Conservation (phyloP, 768 basidiomycete species). For the Mycena olivaceomarginata region DNA sequence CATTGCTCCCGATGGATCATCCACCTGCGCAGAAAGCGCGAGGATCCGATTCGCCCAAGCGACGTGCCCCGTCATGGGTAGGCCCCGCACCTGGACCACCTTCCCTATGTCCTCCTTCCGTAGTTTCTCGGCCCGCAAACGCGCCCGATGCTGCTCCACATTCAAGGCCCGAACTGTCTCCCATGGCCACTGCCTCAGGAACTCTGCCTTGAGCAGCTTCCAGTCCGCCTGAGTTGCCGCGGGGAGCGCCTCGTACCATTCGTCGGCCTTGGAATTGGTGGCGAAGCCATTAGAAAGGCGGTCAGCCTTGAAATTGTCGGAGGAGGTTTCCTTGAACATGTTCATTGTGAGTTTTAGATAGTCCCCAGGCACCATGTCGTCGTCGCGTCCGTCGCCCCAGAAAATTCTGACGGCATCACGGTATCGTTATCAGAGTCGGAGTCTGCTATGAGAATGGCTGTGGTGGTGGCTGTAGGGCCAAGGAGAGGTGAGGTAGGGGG, state of each 20-base stretch:
- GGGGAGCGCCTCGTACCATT: slow-evolving; percentile 7
- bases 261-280: slow-evolving; percentile 22
- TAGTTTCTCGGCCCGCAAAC: slow-evolving; percentile 30
- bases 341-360: slow-evolving; percentile 26
- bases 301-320: slow-evolving; percentile 26
- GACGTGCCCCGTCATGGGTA: slow-evolving; percentile 23
- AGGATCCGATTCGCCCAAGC: slow-evolving; percentile 29
- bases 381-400: slow-evolving; percentile 22
- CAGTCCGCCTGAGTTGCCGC: neutral
- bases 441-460: neutral
- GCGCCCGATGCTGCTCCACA: slow-evolving; percentile 32
- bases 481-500: slow-evolving; percentile 17
- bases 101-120: slow-evolving; percentile 22
- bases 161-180: slow-evolving; percentile 25
- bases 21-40: slow-evolving; percentile 8
- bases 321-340: slow-evolving; percentile 31
- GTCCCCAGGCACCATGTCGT: slow-evolving; percentile 23
- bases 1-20: slow-evolving; percentile 30
- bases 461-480: slow-evolving; percentile 12
- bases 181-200: slow-evolving; percentile 25
- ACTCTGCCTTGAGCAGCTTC: slow-evolving; percentile 24
- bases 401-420: slow-evolving; percentile 31
- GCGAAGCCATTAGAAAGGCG: slow-evolving; percentile 26
- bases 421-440: slow-evolving; percentile 29
- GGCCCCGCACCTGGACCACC: slow-evolving; percentile 18